A percentile compares a stretch with the other conserved stretches of the same genome.
Conservation (phyloP, 768 basidiomycete species). For the Scleroderma bovista region DNA sequence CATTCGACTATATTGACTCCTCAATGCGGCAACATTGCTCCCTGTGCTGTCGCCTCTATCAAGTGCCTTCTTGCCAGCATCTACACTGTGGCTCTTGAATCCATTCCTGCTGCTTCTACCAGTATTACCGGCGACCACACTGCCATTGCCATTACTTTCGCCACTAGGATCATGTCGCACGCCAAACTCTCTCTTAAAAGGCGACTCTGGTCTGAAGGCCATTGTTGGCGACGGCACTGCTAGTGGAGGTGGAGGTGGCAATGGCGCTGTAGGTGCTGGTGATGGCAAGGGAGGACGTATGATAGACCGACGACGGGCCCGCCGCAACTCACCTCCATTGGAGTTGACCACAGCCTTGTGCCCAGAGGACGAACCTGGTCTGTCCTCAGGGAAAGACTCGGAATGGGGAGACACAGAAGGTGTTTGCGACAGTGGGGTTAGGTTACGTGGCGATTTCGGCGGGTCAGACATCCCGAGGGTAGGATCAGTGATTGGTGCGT, state of each 20-base stretch:
- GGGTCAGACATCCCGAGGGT: neutral
- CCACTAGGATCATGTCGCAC: no score
- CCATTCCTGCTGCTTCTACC: slow-evolving; percentile 11
- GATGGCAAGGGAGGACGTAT: slow-evolving; percentile 11
- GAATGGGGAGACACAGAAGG: slow-evolving; percentile 5
- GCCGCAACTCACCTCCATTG: slow-evolving; percentile 5
- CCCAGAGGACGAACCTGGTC: neutral
- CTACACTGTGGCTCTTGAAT: slow-evolving; percentile 26
- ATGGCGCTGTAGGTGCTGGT: slow-evolving; percentile 8
- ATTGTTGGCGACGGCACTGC: neutral
- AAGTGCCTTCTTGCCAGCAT: slow-evolving; percentile 29
- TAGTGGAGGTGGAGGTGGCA: neutral
- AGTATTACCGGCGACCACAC: slow-evolving; percentile 28
- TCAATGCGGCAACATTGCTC: slow-evolving; percentile 65
- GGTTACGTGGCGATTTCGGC: slow-evolving; percentile 1
- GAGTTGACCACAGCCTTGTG: neutral
- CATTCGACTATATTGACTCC: slow-evolving; percentile 52
- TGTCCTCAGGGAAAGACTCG: slow-evolving; percentile 1
- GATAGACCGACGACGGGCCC: slow-evolving; percentile 17
- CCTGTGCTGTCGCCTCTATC: slow-evolving; percentile 52
- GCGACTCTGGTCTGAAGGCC: slow-evolving; percentile 8
- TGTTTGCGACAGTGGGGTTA: slow-evolving; percentile 5
- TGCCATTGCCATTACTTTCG: slow-evolving; percentile 20
- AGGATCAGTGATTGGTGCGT: slow-evolving; percentile 4
- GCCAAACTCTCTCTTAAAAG: slow-evolving; percentile 32